Percentiles rank a stretch among this genome's conserved stretches.
phyloP scores from a whole-genome alignment of 257 asterid species.

The Petunia secreta region DNA sequence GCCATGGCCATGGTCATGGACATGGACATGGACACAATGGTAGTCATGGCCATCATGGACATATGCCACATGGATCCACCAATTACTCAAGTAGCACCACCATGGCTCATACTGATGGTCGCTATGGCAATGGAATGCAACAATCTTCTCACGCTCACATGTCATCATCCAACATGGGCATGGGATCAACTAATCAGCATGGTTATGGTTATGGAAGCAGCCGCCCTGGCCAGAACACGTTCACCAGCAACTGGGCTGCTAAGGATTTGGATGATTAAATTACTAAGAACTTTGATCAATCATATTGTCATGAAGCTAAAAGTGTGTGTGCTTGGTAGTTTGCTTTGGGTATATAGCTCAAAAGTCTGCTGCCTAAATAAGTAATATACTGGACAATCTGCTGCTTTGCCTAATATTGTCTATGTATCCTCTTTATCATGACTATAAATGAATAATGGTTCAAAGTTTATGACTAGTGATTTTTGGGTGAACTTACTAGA shows the following conservation, averaged over 20 bases:
- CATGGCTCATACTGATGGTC: slow-evolving; percentile 12
- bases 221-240: slow-evolving; percentile 1
- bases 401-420: background rate
- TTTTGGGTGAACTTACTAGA: background rate
- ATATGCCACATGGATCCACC: slow-evolving; percentile 14
- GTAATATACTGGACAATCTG: background rate
- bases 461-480: background rate
- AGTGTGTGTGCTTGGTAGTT: no score
- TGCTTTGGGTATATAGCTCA: background rate
- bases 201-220: background rate
- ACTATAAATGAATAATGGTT: slow-evolving; percentile 4
- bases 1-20: background rate
- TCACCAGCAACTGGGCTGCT: no score
- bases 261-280: no score
- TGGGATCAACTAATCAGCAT: no score
- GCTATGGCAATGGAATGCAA: slow-evolving; percentile 7
- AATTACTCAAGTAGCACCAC: background rate
- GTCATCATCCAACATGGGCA: slow-evolving; percentile 6
- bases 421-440: background rate
- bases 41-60: slow-evolving; percentile 14
- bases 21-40: slow-evolving; percentile 16
- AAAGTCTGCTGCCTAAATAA: slow-evolving; percentile 9
- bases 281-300: no score
- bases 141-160: slow-evolving; percentile 16
- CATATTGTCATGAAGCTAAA: no score